Conservation (phyloP, 2,329 filamentous ascomycete species). For the Beauveria rudraprayagi region DNA sequence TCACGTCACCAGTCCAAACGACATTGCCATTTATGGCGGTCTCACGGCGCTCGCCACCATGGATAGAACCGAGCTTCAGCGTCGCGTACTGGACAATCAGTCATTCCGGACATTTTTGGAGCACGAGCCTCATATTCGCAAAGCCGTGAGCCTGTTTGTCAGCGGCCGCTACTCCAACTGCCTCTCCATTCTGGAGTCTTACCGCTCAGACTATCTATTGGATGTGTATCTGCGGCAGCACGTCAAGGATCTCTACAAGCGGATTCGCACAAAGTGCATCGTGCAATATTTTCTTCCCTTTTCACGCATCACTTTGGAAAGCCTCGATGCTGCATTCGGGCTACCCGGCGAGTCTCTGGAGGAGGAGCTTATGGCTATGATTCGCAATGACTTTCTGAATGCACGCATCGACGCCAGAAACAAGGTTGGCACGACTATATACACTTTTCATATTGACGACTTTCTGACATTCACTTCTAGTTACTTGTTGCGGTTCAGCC, state of each 20-base stretch:
- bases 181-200: constrained; percentile 71
- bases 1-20: constrained; percentile 71
- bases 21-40: constrained; percentile 86
- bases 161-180: constrained; percentile 84
- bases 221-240: constrained; percentile 79
- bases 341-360: constrained; percentile 55
- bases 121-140: constrained; percentile 86
- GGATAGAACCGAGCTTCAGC: constrained; percentile 68
- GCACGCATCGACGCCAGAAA: constrained; percentile 82
- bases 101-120: constrained; percentile 83
- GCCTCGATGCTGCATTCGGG: constrained; percentile 70
- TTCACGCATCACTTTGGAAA: constrained; percentile 73
- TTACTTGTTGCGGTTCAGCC: constrained; percentile 64
- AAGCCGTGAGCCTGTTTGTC: constrained; percentile 82
- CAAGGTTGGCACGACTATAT: constrained; percentile 38
- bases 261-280: constrained; percentile 84
- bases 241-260: constrained; percentile 59
- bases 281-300: constrained; percentile 89
- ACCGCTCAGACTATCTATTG: constrained; percentile 79
- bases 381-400: constrained; percentile 60
- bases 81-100: constrained; percentile 67
- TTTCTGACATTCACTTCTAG: constrained; percentile 27
- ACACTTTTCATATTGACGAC: constrained; percentile 1
- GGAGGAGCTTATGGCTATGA: constrained; percentile 70
- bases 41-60: constrained; percentile 86